Evolutionary conservation across 768 basidiomycete species (phyloP).

Genomic region (Tremella yokohamensis): DNA sequence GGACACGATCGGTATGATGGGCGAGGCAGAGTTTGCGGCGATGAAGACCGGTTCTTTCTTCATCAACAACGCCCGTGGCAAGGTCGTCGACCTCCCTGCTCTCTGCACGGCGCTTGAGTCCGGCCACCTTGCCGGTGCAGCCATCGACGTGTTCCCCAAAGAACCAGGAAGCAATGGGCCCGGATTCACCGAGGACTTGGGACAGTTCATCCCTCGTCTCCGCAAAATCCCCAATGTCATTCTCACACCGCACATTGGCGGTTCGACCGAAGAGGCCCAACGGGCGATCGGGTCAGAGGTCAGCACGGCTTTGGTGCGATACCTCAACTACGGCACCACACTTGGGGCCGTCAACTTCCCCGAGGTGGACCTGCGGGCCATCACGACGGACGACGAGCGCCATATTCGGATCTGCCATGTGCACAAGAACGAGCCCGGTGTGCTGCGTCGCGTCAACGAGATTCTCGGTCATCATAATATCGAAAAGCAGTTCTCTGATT

Average conservation of each 20-base stretch:
- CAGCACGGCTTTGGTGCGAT: slow-evolving; percentile 73
- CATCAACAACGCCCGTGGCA: slow-evolving; percentile 96
- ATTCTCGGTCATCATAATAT: slow-evolving; percentile 92
- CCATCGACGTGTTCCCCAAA: slow-evolving; percentile 89
- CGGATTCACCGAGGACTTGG: slow-evolving; percentile 79
- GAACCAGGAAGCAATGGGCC: slow-evolving; percentile 91
- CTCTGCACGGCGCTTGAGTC: slow-evolving; percentile 74
- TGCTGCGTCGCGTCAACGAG: slow-evolving; percentile 90
- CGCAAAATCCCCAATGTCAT: slow-evolving; percentile 81
- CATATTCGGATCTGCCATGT: slow-evolving; percentile 90
- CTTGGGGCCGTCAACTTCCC: slow-evolving; percentile 97
- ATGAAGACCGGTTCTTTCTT: slow-evolving; percentile 96
- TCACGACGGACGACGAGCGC: slow-evolving; percentile 73
- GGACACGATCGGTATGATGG: slow-evolving; percentile 94
- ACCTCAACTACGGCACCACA: slow-evolving; percentile 87
- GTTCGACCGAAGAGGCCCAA: slow-evolving; percentile 98
- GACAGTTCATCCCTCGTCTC: slow-evolving; percentile 74
- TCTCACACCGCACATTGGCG: slow-evolving; percentile 97
- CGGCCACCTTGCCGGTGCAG: slow-evolving; percentile 84
- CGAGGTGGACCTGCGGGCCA: slow-evolving; percentile 91
- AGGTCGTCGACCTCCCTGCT: slow-evolving; percentile 90
- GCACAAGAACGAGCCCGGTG: slow-evolving; percentile 73
- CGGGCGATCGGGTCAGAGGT: slow-evolving; percentile 96
- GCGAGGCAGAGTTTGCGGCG: slow-evolving; percentile 65
- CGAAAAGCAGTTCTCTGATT: slow-evolving; percentile 97